These are phyloP conservation scores for Aspergillus quadrilineatus DNA, from an alignment of 2,329 filamentous ascomycete genomes.

Conservation along the genomic window DNA sequence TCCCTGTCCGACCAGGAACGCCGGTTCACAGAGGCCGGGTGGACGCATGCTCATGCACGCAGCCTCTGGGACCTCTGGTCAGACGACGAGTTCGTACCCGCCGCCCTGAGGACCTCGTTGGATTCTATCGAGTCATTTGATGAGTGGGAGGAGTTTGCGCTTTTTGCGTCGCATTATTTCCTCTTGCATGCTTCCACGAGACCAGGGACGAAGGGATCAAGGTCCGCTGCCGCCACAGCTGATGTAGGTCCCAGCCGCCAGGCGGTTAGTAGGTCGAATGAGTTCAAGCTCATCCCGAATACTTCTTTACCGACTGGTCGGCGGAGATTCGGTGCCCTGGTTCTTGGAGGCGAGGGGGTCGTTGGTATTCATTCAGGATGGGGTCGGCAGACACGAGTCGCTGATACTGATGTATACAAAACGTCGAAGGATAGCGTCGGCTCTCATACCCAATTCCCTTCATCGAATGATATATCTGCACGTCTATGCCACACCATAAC, in stretches of 20 bases:
- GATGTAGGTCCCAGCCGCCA: not conserved
- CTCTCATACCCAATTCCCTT: conserved; percentile 47
- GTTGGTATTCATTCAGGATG: conserved; percentile 45
- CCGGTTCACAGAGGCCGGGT: conserved; percentile 70
- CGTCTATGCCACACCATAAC: conserved; percentile 78
- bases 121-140: conserved; percentile 81
- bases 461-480: conserved; percentile 32
- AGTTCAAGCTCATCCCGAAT: conserved; percentile 23
- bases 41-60: conserved; percentile 60
- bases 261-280: conserved; percentile 12
- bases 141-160: conserved; percentile 90
- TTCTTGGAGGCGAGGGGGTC: conserved; percentile 38
- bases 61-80: conserved; percentile 84
- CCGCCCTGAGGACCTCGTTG: conserved; percentile 59
- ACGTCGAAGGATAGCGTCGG: conserved; percentile 48
- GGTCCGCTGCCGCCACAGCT: not conserved
- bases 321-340: conserved; percentile 61
- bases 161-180: conserved; percentile 84
- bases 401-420: conserved; percentile 49
- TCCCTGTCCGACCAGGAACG: conserved; percentile 62
- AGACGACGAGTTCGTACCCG: conserved; percentile 63
- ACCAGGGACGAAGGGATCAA: not conserved
- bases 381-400: conserved; percentile 49
- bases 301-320: conserved; percentile 43
- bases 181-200: conserved; percentile 63